Conservation (phyloP, 2,329 filamentous ascomycete species). For the Aspergillus spinulosporus region DNA sequence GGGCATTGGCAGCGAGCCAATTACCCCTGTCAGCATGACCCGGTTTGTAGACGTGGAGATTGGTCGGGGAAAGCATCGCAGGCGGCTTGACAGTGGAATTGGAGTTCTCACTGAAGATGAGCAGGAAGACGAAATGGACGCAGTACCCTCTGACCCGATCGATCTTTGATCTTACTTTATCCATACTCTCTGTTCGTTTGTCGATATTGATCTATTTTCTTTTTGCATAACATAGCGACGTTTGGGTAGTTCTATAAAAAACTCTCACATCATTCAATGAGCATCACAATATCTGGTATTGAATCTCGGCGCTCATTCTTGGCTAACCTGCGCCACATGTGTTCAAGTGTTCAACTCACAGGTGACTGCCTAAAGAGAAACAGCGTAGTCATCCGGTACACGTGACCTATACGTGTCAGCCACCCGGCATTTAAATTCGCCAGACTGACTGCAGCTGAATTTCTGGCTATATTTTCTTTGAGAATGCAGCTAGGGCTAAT, state of each 20-base stretch:
- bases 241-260: neutral
- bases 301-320: neutral
- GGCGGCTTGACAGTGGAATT: slow-evolving; percentile 44
- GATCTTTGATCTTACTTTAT: slow-evolving; percentile 21
- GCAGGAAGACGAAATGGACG: slow-evolving; percentile 34
- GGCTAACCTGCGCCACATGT: too few relatives aligned
- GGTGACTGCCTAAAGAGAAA: too few relatives aligned
- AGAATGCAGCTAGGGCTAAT: too few relatives aligned
- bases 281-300: neutral
- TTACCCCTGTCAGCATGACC: slow-evolving; percentile 45
- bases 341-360: too few relatives aligned
- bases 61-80: slow-evolving; percentile 40
- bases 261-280: neutral
- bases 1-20: slow-evolving; percentile 39
- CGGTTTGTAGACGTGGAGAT: slow-evolving; percentile 46
- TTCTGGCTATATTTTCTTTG: too few relatives aligned
- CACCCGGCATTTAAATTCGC: too few relatives aligned
- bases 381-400: too few relatives aligned
- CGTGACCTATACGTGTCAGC: too few relatives aligned
- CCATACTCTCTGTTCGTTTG: neutral
- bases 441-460: too few relatives aligned
- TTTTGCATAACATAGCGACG: neutral
- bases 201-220: neutral
- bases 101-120: slow-evolving; percentile 37
- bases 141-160: slow-evolving; percentile 29